Percentiles rank a stretch among this genome's conserved stretches.
Evolutionary conservation across 2,329 filamentous ascomycete species (phyloP).

Genomic region (Scedosporium dehoogii): DNA sequence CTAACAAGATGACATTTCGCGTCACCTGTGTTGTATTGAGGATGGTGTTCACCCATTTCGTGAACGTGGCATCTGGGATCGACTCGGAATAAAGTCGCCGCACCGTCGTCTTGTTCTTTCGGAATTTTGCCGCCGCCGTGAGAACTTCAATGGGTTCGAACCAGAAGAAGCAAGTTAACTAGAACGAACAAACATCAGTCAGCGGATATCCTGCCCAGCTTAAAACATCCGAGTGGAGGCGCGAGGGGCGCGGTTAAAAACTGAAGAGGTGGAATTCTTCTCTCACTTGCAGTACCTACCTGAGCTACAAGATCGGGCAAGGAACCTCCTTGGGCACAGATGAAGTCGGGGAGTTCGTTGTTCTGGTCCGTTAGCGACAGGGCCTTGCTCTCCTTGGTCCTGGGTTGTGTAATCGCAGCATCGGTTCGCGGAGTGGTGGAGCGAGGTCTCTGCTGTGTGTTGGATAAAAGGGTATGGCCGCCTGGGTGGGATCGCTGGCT

Average conservation of each 20-base stretch:
- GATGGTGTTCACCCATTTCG: conserved; percentile 88
- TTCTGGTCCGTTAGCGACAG: conserved; percentile 11
- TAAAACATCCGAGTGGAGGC: not conserved
- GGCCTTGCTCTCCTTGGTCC: not conserved
- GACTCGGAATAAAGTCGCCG: conserved; percentile 59
- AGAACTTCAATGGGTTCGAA: conserved; percentile 82
- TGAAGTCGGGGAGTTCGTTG: conserved; percentile 10
- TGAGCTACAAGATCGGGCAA: conserved; percentile 3
- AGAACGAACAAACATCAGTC: conserved; percentile 2
- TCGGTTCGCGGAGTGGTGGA: conserved; percentile 20
- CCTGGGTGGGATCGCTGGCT: not conserved
- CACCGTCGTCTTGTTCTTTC: conserved; percentile 25
- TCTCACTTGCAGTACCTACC: not conserved
- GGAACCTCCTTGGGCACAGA: conserved; percentile 1
- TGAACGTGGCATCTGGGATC: conserved; percentile 67
- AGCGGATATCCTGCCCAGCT: not conserved
- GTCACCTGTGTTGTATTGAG: conserved; percentile 92
- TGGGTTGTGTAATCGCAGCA: conserved; percentile 7
- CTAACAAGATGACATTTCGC: conserved; percentile 86
- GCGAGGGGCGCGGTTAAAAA: not conserved
- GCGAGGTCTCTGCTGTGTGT: conserved; percentile 1
- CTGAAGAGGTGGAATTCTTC: not conserved
- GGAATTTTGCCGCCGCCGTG: conserved; percentile 58
- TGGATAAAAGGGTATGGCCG: not conserved
- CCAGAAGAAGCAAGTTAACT: conserved; percentile 97